phyloP scores from a whole-genome alignment of 2,329 filamentous ascomycete genomes.

The Fusarium sp. region DNA sequence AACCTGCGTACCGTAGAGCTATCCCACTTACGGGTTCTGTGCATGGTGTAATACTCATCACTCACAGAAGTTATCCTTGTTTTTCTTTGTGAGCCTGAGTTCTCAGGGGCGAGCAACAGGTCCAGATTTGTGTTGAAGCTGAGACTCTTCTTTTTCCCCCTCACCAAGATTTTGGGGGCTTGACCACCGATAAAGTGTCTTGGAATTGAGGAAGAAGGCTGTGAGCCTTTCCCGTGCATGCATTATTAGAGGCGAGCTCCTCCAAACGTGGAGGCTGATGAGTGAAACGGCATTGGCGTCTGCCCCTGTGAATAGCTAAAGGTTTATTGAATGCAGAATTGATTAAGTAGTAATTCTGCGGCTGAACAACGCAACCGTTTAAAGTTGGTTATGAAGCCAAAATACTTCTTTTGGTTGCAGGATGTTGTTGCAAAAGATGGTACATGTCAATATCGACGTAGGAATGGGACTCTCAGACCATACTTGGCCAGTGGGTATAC shows the following conservation, averaged over 20 bases:
- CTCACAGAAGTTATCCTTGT: conserved; percentile 4
- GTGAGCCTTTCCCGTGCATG: too few species aligned
- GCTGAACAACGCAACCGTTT: too few species aligned
- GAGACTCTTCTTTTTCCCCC: not conserved
- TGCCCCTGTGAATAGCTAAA: too few species aligned
- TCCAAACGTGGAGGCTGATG: not conserved
- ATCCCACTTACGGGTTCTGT: not conserved
- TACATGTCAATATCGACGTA: not conserved
- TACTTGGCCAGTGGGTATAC: not conserved
- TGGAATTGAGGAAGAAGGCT: not conserved
- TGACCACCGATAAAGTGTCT: not conserved
- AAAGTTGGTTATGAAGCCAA: too few species aligned
- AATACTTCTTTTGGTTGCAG: too few species aligned
- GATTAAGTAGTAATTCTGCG: too few species aligned
- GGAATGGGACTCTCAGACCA: not conserved
- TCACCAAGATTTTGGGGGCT: not conserved
- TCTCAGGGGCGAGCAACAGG: not conserved
- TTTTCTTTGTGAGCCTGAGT: not conserved
- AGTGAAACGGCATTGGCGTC: not conserved
- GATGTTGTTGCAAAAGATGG: not conserved
- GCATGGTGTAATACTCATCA: not conserved
- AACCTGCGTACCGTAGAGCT: not conserved
- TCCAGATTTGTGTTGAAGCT: not conserved
- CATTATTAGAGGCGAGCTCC: too few species aligned
- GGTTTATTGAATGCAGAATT: not conserved